Conservation (phyloP, 2,329 filamentous ascomycete species). For the Trichoderma afroharzianum region DNA sequence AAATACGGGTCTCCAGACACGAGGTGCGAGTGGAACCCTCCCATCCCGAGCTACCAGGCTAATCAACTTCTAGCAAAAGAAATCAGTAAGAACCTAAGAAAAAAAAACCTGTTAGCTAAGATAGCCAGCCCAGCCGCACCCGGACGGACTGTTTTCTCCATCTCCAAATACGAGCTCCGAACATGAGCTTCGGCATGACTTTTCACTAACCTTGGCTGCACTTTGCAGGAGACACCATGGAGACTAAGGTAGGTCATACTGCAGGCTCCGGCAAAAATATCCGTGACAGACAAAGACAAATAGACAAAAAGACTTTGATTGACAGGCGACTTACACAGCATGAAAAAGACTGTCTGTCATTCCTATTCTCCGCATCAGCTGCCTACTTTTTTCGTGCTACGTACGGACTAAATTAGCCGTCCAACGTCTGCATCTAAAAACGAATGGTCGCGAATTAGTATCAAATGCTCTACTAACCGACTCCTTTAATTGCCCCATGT, state of each 20-base stretch:
- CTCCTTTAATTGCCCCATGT: background rate
- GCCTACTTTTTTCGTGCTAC: background rate
- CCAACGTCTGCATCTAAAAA: background rate
- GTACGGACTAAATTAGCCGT: background rate
- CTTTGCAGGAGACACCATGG: no score
- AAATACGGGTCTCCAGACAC: background rate
- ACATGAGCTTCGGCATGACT: background rate
- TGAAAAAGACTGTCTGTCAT: background rate
- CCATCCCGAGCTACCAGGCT: background rate
- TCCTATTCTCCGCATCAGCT: background rate
- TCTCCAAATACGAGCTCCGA: background rate
- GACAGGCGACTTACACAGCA: background rate
- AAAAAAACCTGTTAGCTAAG: background rate
- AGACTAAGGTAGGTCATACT: background rate
- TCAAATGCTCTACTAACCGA: background rate
- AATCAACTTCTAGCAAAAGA: background rate
- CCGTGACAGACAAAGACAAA: background rate
- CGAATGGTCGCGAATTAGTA: no score
- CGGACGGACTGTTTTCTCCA: background rate
- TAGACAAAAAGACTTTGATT: background rate
- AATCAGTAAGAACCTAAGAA: background rate
- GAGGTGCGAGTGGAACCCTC: conserved; percentile 15
- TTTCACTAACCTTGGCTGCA: background rate
- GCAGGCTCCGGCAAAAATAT: background rate
- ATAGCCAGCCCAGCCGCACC: background rate